A percentile compares a stretch with the other conserved stretches of the same genome.
phyloP scores from a whole-genome alignment of 2,329 filamentous ascomycete species.

The Paecilomyces formosus region DNA sequence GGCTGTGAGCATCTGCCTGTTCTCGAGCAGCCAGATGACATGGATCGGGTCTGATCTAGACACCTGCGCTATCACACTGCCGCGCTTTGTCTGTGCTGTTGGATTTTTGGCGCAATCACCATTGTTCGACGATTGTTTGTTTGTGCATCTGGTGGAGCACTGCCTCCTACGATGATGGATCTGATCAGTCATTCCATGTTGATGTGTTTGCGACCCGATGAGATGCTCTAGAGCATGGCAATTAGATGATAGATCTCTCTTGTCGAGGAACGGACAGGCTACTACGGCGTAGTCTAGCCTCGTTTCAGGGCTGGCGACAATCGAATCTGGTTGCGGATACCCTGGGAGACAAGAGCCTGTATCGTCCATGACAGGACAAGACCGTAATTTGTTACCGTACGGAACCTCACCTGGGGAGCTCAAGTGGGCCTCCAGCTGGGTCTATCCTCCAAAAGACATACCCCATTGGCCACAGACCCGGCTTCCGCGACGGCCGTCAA shows the following conservation, averaged over 20 bases:
- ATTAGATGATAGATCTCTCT: not conserved
- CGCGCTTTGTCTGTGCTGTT: not conserved
- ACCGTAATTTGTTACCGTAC: not conserved
- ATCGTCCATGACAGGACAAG: not conserved
- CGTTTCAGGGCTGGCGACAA: not conserved
- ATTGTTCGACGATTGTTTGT: not conserved
- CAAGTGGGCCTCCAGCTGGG: not conserved
- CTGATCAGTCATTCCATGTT: not conserved
- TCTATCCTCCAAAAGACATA: not conserved
- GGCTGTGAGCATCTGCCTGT: slow-evolving; percentile 1
- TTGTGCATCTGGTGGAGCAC: not conserved
- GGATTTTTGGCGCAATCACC: not conserved
- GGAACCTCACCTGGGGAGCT: not conserved
- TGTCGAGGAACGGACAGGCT: not conserved
- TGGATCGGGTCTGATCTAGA: not conserved
- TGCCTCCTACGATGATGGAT: not conserved
- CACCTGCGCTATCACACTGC: not conserved
- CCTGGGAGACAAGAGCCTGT: not conserved
- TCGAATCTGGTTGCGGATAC: not conserved
- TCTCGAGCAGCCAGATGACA: not conserved
- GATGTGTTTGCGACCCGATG: not conserved
- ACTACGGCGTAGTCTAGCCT: not conserved
- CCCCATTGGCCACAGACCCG: not conserved
- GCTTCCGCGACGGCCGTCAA: not conserved
- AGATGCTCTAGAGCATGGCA: not conserved